Evolutionary conservation across 2,329 filamentous ascomycete species (phyloP).

Genomic region (Cercospora sp.): DNA sequence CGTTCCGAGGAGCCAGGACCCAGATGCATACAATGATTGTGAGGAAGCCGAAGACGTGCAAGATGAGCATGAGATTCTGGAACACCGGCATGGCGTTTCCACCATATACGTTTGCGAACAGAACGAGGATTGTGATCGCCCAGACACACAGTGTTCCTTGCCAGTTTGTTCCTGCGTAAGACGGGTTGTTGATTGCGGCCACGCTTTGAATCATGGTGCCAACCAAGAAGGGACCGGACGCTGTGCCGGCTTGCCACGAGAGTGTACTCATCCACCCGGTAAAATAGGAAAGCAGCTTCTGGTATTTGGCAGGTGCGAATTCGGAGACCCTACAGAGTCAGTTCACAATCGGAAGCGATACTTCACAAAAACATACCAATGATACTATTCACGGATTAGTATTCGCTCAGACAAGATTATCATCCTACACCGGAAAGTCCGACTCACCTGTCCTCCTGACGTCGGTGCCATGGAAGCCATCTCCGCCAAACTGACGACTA

Average conservation of each 20-base stretch:
- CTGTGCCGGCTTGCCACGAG: slow-evolving; percentile 54
- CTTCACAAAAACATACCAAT: slow-evolving; percentile 22
- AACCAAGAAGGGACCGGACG: slow-evolving; percentile 51
- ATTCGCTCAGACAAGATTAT: slow-evolving; percentile 25
- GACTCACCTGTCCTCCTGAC: slow-evolving; percentile 31
- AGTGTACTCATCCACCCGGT: slow-evolving; percentile 53
- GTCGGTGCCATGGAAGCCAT: slow-evolving; percentile 41
- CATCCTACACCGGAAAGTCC: neutral
- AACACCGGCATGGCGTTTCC: slow-evolving; percentile 41
- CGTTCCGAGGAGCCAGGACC: slow-evolving; percentile 34
- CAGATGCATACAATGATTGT: slow-evolving; percentile 36
- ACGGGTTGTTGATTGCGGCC: slow-evolving; percentile 46
- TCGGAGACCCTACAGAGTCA: slow-evolving; percentile 31
- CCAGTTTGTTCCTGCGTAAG: slow-evolving; percentile 48
- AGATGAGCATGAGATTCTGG: slow-evolving; percentile 42
- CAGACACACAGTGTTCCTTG: slow-evolving; percentile 54
- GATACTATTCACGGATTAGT: slow-evolving; percentile 28
- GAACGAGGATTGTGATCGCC: slow-evolving; percentile 47
- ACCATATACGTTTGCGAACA: slow-evolving; percentile 45
- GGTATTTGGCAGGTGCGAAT: slow-evolving; percentile 35
- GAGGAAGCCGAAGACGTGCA: slow-evolving; percentile 44
- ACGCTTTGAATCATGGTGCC: slow-evolving; percentile 52
- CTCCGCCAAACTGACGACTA: slow-evolving; percentile 35
- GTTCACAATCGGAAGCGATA: neutral
- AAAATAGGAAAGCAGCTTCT: slow-evolving; percentile 37